Evolutionary conservation across 2,329 filamentous ascomycete genomes (phyloP).

Genomic region (Verticillium nubilum): DNA sequence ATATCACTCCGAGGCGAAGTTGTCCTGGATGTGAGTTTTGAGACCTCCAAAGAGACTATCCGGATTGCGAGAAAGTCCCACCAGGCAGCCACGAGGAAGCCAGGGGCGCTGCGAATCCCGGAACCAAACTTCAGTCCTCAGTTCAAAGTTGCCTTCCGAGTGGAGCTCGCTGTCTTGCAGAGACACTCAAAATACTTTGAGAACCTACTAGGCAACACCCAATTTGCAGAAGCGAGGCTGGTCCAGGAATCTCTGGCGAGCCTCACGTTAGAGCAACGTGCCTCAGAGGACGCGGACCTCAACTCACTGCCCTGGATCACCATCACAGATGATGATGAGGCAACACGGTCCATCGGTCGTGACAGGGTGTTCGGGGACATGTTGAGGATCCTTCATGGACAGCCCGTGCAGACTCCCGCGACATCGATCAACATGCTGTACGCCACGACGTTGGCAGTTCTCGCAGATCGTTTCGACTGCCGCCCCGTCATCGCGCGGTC

Average conservation of each 20-base stretch:
- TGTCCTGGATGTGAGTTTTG: slow-evolving; percentile 61
- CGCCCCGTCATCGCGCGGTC: slow-evolving; percentile 48
- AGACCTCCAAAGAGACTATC: slow-evolving; percentile 49
- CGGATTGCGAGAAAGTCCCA: slow-evolving; percentile 35
- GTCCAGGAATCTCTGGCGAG: slow-evolving; percentile 45
- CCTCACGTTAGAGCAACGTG: slow-evolving; percentile 40
- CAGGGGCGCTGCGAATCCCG: slow-evolving; percentile 16
- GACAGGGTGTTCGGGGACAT: slow-evolving; percentile 63
- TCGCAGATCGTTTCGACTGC: slow-evolving; percentile 71
- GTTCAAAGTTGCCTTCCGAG: slow-evolving; percentile 49
- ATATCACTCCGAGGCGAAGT: slow-evolving; percentile 58
- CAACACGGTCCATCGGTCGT: slow-evolving; percentile 54
- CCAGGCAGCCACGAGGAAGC: slow-evolving; percentile 23
- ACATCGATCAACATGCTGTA: slow-evolving; percentile 48
- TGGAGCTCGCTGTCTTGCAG: slow-evolving; percentile 50
- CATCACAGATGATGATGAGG: slow-evolving; percentile 65
- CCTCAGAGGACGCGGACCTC: slow-evolving; percentile 41
- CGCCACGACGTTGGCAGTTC: slow-evolving; percentile 61
- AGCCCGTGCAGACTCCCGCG: slow-evolving; percentile 27
- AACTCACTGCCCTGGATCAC: slow-evolving; percentile 55
- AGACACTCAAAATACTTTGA: slow-evolving; percentile 65
- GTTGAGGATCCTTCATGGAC: slow-evolving; percentile 58
- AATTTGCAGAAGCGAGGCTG: slow-evolving; percentile 57
- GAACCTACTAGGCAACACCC: slow-evolving; percentile 56
- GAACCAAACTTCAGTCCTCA: slow-evolving; percentile 28